These are phyloP conservation scores for Pyrenopolyporus hunteri DNA, from an alignment of 495 filamentous ascomycete species.

Conservation along the genomic window DNA sequence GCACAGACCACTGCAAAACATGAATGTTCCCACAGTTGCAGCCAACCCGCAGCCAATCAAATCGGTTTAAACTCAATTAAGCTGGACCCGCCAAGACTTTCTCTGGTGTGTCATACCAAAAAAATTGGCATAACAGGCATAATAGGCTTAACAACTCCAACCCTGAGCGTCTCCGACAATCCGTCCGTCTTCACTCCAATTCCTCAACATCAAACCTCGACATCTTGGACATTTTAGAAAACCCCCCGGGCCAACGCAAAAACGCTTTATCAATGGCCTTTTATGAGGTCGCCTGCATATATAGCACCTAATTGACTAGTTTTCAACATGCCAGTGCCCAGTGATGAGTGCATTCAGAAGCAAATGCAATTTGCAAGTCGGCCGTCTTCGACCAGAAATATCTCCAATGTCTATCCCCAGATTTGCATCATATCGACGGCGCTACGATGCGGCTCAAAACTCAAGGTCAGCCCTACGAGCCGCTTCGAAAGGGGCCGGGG, in stretches of 20 bases:
- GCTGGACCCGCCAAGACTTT: constrained; percentile 17
- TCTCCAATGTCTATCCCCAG: constrained; percentile 34
- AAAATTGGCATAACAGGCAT: too few species aligned
- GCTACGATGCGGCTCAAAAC: constrained; percentile 47
- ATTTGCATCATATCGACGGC: constrained; percentile 45
- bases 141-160: constrained; percentile 41
- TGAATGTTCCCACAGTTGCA: constrained; percentile 8
- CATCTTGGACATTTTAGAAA: constrained; percentile 5
- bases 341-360: neutral
- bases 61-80: constrained; percentile 2
- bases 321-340: constrained; percentile 16
- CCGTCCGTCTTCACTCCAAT: constrained; percentile 34
- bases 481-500: constrained; percentile 27
- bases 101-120: constrained; percentile 37
- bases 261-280: neutral
- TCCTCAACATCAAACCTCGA: constrained; percentile 37
- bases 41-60: constrained; percentile 28
- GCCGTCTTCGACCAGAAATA: constrained; percentile 39
- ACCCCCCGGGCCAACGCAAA: constrained; percentile 1
- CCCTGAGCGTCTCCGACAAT: constrained; percentile 30
- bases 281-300: constrained; percentile 22
- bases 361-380: constrained; percentile 22
- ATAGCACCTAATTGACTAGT: constrained; percentile 23
- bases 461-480: constrained; percentile 45
- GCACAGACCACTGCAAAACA: constrained; percentile 40